Evolutionary conservation across 257 asterid genomes (phyloP), one percentile per base, ranked within the genome.

Genomic region (Capsicum pubescens): DNA sequence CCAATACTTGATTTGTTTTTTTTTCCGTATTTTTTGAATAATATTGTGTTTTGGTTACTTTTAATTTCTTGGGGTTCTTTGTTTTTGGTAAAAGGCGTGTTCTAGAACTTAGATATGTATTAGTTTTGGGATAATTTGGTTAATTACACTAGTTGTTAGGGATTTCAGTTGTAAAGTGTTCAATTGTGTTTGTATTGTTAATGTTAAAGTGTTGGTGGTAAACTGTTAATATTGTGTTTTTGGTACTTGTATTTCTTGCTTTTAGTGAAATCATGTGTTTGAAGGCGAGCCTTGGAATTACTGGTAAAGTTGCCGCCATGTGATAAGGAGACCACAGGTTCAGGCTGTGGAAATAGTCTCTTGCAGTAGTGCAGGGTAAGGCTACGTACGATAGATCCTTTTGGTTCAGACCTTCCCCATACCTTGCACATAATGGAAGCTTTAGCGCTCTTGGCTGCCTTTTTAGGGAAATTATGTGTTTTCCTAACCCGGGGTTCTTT

Each of bases 151-250:
- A 72, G 42, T 82, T 52, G 81, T 50, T 7, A 76, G 46, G 8
- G 39, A 16, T 69, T 52, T n/a, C 56, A 10, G 59, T 66, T 48
- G 36, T 57, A 79, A 54, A 39, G 5, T 39, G 44, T 55, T 55
- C 59, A 13, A 12, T 12, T 54, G 15, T 10, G n/a, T 66, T 12
- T 66, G n/a, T 35, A 66, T 76, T 54, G 67, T 35, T 39, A 64
- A 74, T n/a, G 80, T 77, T 11, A 86, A 86, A 79, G 83, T 89
- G 91, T 84, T 52, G 3, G 79, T 48, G 82, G 44, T 39, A 26
- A 26, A 26, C 32, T 26, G 6, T 3, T 39, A 39, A 39, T 39
- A 39, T 39, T 39, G 3, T 39, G 44, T 39, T 39, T 39, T 39
- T 39, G 44, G 44, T 39, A 39, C 44, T 39, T 39, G 44, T 39